Base-by-base conservation (phyloP, 1,284 basidiomycete genomes). In the Ceratobasidium papillatum region DNA sequence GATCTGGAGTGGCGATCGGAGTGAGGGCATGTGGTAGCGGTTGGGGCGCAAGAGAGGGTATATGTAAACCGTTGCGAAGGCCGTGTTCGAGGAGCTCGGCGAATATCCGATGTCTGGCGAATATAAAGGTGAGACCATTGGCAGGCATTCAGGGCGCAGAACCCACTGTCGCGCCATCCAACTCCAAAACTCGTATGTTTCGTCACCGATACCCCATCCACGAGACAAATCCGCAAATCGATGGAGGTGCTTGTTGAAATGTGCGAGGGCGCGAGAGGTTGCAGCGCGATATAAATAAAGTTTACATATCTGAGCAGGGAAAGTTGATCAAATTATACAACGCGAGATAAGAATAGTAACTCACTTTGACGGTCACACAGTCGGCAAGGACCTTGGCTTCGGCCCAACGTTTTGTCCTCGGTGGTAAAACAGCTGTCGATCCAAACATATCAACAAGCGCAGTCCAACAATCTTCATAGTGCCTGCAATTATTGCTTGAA, bases 381-480 rank as follows among this genome's bases (percentile, higher is more conserved):
- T 99, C 97, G 0, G 94, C 94, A 1, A 99, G 86, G 1, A 99
- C 97, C 80, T 98, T 98, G 0, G 96, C 97, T 82, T 99, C 97
- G 2, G 97, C 96, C 96, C 97, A 99, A 36, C 97, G 87, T 81
- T 99, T 99, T 0, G 96, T 98, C 2, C 96, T 88, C 3, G 97
- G 96, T 0, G 94, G 94, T 3, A 98, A 82, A 71, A 94, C 91
- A 0, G 90, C 89, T 2, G 93, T 93, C 2, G 94, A 94, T 0
- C 91, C 89, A 80, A 98, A 96, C 91, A 97, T 95, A 59, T 91
- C 89, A 41, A 91, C 85, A 14, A 98, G 84, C 66, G 88, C 90
- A 54, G 88, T 88, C 84, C 96, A 96, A 27, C 94, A 93, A 79
- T 96, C 94, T 81, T 96, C 94, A 79, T 95, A 96, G 80, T 97